Conservation (phyloP, 768 basidiomycete genomes). For the Rubroboletus satanas region DNA sequence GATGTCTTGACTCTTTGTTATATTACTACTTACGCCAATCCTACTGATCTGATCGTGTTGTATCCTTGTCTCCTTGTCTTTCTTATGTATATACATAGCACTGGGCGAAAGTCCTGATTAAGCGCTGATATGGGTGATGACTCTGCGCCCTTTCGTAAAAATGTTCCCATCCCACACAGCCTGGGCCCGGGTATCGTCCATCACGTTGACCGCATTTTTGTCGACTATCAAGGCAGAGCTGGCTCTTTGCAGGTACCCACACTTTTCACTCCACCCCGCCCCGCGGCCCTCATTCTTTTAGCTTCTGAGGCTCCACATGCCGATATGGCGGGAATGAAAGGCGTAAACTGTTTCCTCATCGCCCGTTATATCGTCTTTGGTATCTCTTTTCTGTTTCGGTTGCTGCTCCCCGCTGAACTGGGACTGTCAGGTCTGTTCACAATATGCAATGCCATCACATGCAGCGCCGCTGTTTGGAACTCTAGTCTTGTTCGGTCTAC, state of each 20-base stretch:
- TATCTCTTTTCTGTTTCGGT: conserved; percentile 21
- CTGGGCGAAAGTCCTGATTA: background rate
- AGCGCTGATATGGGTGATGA: background rate
- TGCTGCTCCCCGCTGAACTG: background rate
- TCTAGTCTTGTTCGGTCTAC: conserved; percentile 42
- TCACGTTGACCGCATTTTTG: conserved; percentile 10
- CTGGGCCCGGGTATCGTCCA: conserved; percentile 1
- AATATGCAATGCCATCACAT: conserved; percentile 60
- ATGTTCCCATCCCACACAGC: conserved; percentile 21
- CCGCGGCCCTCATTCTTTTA: conserved; percentile 23
- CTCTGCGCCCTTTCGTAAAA: background rate
- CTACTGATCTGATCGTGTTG: conserved; percentile 20
- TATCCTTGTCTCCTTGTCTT: conserved; percentile 11
- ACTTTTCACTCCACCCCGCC: conserved; percentile 26
- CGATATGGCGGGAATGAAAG: conserved; percentile 38
- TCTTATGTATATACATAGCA: conserved; percentile 17
- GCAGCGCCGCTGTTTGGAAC: conserved; percentile 70
- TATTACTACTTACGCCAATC: conserved; percentile 18
- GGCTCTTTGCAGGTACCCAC: conserved; percentile 24
- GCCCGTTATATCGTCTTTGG: conserved; percentile 62
- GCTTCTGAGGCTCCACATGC: conserved; percentile 27
- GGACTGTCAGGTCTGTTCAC: conserved; percentile 49
- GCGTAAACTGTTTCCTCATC: conserved; percentile 37
- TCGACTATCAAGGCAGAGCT: conserved; percentile 21
- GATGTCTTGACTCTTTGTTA: conserved; percentile 13